phyloP scores from a whole-genome alignment of 805 yeast genomes.

The Naumovozyma castellii region DNA sequence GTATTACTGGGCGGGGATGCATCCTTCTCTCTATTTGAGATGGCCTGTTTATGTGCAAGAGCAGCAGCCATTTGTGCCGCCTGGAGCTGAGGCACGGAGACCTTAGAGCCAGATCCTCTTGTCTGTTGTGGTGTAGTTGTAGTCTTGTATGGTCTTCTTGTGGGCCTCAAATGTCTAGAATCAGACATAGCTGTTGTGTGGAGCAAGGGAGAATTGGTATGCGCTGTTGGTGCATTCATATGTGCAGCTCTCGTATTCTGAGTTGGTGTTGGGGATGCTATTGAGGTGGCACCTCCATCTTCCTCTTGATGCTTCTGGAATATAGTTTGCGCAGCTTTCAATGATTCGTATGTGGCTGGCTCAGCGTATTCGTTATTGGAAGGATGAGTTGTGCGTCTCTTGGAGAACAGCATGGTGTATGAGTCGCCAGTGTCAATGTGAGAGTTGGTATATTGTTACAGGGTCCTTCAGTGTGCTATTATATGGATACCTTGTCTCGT shows the following conservation, averaged over 20 bases:
- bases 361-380: no score
- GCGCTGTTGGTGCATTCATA: background rate
- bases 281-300: no score
- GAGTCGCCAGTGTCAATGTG: no score
- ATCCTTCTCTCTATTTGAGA: background rate
- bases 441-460: no score
- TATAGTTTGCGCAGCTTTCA: conserved; percentile 15
- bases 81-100: background rate
- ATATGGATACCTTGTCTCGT: no score
- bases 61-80: conserved; percentile 2
- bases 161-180: background rate
- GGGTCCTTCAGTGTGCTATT: no score
- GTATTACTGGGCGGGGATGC: no score
- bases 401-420: background rate
- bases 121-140: background rate
- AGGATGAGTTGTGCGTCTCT: background rate
- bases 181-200: background rate
- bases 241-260: no score
- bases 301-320: conserved; percentile 9
- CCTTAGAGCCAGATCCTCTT: background rate
- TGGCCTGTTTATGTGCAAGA: background rate
- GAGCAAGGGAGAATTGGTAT: background rate
- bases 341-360: conserved; percentile 3
- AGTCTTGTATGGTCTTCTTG: background rate
- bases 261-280: no score